A percentile compares a stretch with the other conserved stretches of the same genome.
These are phyloP conservation scores for Lasiosphaeris hirsuta DNA, from an alignment of 495 filamentous ascomycete species.

Conservation along the genomic window DNA sequence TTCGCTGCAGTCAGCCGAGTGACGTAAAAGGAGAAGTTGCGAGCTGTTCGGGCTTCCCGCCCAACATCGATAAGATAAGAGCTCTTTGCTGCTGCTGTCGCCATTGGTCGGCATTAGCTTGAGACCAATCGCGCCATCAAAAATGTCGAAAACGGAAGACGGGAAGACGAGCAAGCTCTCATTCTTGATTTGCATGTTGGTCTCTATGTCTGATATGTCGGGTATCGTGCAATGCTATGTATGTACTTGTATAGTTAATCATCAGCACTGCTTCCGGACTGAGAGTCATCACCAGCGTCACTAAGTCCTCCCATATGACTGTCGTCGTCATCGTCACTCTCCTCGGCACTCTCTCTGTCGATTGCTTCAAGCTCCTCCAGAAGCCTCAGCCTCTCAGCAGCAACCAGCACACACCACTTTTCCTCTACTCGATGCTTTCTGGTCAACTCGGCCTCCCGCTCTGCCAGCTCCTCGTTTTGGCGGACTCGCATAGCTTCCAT, in stretches of 20 bases:
- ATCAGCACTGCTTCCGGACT: background rate
- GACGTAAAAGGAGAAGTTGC: no score
- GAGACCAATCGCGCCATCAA: conserved; percentile 1
- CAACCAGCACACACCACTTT: conserved; percentile 29
- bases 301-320: no score
- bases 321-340: background rate
- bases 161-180: background rate
- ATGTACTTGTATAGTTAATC: no score
- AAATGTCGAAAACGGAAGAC: no score
- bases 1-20: no score
- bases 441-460: conserved; percentile 14
- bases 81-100: background rate
- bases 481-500: conserved; percentile 24
- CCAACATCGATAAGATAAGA: background rate
- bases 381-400: conserved; percentile 28
- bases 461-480: conserved; percentile 12
- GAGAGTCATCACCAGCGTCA: background rate
- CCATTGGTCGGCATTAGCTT: background rate
- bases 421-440: conserved; percentile 26
- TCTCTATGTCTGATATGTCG: background rate
- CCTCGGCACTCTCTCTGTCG: conserved; percentile 36
- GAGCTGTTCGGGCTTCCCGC: no score
- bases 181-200: background rate
- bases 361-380: conserved; percentile 28
- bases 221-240: background rate